Base-by-base conservation (phyloP, 116 monocot species). In the Iris pallida region DNA sequence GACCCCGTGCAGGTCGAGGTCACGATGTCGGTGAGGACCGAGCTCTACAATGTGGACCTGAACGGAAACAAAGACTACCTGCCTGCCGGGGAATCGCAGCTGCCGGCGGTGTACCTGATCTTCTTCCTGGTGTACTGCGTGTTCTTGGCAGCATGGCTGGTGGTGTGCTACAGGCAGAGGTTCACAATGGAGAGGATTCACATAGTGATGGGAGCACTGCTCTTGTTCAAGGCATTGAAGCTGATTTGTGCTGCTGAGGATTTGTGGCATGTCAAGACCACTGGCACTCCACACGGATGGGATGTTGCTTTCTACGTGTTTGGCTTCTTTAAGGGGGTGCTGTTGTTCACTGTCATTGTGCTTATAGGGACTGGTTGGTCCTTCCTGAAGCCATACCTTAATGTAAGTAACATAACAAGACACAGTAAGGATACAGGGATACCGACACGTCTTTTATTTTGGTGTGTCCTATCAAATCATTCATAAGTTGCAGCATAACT, bases 171-270 rank as follows among this genome's bases (percentile, higher is more conserved):
- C 44, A 70, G 20, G 59, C 78, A 82, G 51, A 48, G 78, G 57
- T 43, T 12, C n/a, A 69, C 81, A 20, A 68, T 71, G 44, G 71
- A 75, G 64, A 70, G 45, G 44, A 86, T 86, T 1, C 86, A 90
- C 58, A n/a, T 65, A 8, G 78, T 83, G 70, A 86, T 86, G 86
- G 81, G 45, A 6, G 73, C 79, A 53, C 57, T 90, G 63, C 57
- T 90, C 53, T 57, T 79, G 51, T 78, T 90, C 78, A 90, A 90
- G 79, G 83, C 74, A 17, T 46, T 90, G 20, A 82, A 86, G 73
- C 16, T 82, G 60, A 8, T 76, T 1, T 86, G 76, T 65, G 84
- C 73, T 0, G 73, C 80, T 5, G 84, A 84, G 76, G 77, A 80
- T 60, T 5, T 71, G 59, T 85, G 78, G 67, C 68, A 64, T 49